Evolutionary conservation across 2,329 filamentous ascomycete genomes (phyloP).

Genomic region (Aureobasidium sp.): DNA sequence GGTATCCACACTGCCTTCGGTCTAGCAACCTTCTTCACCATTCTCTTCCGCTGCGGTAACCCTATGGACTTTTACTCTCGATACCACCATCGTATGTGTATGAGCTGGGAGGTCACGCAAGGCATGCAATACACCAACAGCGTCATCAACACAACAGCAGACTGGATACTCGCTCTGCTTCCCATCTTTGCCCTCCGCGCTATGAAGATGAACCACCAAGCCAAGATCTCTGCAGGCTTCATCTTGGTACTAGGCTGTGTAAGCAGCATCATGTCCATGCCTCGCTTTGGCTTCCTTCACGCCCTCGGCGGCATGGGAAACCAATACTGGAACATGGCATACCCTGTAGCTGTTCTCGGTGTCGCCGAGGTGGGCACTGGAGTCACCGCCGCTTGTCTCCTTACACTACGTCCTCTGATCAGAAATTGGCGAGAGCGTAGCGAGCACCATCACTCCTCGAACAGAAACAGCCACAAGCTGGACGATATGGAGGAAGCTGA

Average conservation of each 20-base stretch:
- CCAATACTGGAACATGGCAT: slow-evolving; percentile 19
- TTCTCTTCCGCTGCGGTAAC: slow-evolving; percentile 7
- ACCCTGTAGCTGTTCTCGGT: slow-evolving; percentile 22
- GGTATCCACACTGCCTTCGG: slow-evolving; percentile 26
- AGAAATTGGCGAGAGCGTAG: not conserved
- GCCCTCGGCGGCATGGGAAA: not conserved
- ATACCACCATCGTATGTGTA: not conserved
- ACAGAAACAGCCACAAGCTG: not conserved
- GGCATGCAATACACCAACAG: slow-evolving; percentile 12
- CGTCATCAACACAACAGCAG: slow-evolving; percentile 1
- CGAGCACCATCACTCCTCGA: not conserved
- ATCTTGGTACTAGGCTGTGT: slow-evolving; percentile 2
- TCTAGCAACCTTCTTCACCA: slow-evolving; percentile 27
- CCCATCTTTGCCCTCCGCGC: slow-evolving; percentile 8
- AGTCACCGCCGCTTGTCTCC: slow-evolving; percentile 27
- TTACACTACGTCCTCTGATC: slow-evolving; percentile 29
- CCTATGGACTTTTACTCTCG: not conserved
- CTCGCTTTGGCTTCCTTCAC: slow-evolving; percentile 1
- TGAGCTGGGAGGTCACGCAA: slow-evolving; percentile 17
- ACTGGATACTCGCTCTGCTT: slow-evolving; percentile 1
- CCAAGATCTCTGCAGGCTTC: slow-evolving; percentile 5
- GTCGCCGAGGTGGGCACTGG: slow-evolving; percentile 29
- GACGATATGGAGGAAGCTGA: not conserved
- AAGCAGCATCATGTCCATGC: slow-evolving; percentile 7
- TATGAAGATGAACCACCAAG: not conserved